phyloP scores from a whole-genome alignment of 768 basidiomycete genomes.

The Russula abietina region DNA sequence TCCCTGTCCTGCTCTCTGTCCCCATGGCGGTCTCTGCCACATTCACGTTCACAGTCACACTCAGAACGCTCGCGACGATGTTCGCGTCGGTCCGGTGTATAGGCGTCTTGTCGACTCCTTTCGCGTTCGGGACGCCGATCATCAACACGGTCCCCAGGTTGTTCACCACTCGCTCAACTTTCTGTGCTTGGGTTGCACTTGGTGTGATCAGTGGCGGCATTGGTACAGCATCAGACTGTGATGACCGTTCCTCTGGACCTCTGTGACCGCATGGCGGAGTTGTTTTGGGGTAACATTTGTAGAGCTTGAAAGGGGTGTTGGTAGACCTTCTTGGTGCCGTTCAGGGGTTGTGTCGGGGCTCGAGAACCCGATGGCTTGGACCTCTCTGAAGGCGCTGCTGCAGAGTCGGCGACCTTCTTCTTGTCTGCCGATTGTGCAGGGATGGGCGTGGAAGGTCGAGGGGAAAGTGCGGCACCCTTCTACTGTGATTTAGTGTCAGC shows the following conservation, averaged over 20 bases:
- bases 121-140: constrained; percentile 54
- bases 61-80: constrained; percentile 40
- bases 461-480: too few relatives aligned
- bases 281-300: constrained; percentile 30
- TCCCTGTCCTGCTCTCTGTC: constrained; percentile 27
- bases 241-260: too few relatives aligned
- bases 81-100: constrained; percentile 30
- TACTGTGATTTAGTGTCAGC: too few relatives aligned
- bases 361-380: too few relatives aligned
- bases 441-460: too few relatives aligned
- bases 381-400: too few relatives aligned
- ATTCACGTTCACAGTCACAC: constrained; percentile 29
- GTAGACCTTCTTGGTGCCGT: too few relatives aligned
- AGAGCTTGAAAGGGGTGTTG: constrained; percentile 26
- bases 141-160: constrained; percentile 51
- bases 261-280: constrained; percentile 35
- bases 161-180: constrained; percentile 65
- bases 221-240: constrained; percentile 36
- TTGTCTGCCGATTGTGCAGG: too few relatives aligned
- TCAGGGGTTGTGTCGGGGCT: too few relatives aligned
- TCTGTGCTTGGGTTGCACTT: constrained; percentile 68
- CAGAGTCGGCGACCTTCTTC: too few relatives aligned
- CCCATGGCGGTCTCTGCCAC: constrained; percentile 29
- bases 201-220: constrained; percentile 81
- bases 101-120: constrained; percentile 36